These are phyloP conservation scores for Hylodesmum podocarpum DNA, from an alignment of 306 rosid species.

Conservation along the genomic window DNA sequence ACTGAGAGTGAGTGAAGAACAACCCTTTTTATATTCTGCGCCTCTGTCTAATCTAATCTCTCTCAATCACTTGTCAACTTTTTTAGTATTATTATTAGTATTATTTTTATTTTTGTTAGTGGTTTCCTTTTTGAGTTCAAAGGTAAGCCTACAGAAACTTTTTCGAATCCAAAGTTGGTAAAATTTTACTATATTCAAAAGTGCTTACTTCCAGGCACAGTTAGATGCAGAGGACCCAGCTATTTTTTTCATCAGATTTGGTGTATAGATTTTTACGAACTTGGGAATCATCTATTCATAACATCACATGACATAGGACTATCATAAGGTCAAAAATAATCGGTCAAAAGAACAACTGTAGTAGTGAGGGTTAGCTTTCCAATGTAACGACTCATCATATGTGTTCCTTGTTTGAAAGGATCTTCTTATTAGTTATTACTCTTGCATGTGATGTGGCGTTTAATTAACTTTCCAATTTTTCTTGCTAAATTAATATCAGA, in stretches of 20 bases:
- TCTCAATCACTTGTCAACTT: constrained; percentile 46
- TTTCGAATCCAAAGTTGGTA: constrained; percentile 59
- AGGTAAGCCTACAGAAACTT: constrained; percentile 25
- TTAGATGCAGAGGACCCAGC: constrained; percentile 38
- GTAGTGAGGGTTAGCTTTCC: constrained; percentile 40
- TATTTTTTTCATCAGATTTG: constrained; percentile 54
- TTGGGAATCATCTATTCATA: constrained; percentile 25
- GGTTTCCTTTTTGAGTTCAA: constrained; percentile 19
- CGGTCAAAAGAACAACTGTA: constrained; percentile 45
- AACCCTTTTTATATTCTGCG: constrained; percentile 49
- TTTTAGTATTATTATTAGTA: background rate
- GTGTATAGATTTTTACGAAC: constrained; percentile 47
- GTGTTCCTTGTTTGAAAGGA: constrained; percentile 38
- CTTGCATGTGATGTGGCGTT: constrained; percentile 20
- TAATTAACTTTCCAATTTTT: background rate
- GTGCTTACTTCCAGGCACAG: constrained; percentile 43
- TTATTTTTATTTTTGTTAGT: background rate
- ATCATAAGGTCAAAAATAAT: constrained; percentile 32
- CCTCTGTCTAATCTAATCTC: constrained; percentile 19
- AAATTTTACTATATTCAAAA: constrained; percentile 40
- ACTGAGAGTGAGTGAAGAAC: constrained; percentile 65
- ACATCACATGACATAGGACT: constrained; percentile 45
- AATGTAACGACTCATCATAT: constrained; percentile 38
- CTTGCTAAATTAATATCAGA: background rate
- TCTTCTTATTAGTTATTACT: background rate